These are phyloP conservation scores for Apophysomyces elegans DNA, from an alignment of 371 early-diverging fungal genomes.

Conservation along the genomic window DNA sequence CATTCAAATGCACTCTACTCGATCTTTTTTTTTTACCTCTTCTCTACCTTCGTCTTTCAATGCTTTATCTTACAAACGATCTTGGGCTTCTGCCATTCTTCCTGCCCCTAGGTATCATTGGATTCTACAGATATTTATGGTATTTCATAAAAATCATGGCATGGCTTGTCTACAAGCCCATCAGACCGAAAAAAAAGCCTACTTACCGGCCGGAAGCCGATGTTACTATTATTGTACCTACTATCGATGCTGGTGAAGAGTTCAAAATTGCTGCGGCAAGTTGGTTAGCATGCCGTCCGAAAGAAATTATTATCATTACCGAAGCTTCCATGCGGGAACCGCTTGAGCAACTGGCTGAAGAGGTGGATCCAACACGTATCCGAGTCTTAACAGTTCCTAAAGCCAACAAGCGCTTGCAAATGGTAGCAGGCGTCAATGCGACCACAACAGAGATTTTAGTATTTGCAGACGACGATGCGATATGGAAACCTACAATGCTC, in stretches of 20 bases:
- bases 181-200: constrained; percentile 53
- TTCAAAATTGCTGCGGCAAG: constrained; percentile 69
- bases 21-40: neutral
- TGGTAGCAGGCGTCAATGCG: constrained; percentile 72
- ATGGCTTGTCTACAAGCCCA: constrained; percentile 60
- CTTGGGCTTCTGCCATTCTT: constrained; percentile 64
- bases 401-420: constrained; percentile 74
- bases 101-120: constrained; percentile 74
- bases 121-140: constrained; percentile 77
- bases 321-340: constrained; percentile 59
- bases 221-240: constrained; percentile 77
- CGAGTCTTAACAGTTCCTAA: constrained; percentile 59
- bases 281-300: constrained; percentile 72
- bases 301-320: constrained; percentile 65
- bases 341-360: constrained; percentile 51
- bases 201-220: constrained; percentile 61
- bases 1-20: neutral
- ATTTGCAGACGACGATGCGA: constrained; percentile 80
- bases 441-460: constrained; percentile 71
- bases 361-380: constrained; percentile 49
- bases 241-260: constrained; percentile 80
- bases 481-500: constrained; percentile 69
- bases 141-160: constrained; percentile 65
- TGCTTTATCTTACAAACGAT: constrained; percentile 77
- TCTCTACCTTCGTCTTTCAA: constrained; percentile 17